Percentiles rank a stretch among this genome's conserved stretches.
These are phyloP conservation scores for Vaccinium darrowii DNA, from an alignment of 148 eudicot species.

Conservation along the genomic window DNA sequence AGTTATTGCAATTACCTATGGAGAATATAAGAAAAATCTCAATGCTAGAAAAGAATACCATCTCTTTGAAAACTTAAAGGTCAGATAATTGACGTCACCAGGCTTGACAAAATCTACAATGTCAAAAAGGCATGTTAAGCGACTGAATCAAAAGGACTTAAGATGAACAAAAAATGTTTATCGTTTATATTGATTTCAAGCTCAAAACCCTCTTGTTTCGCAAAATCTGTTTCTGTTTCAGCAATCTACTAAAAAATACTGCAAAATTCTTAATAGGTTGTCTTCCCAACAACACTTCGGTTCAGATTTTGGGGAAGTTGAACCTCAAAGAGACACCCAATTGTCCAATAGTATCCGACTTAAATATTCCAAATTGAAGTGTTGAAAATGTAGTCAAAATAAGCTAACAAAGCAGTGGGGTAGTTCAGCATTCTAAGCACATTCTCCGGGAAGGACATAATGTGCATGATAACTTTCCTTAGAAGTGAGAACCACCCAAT, in stretches of 20 bases:
- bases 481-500: background rate
- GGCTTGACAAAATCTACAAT: constrained; percentile 1
- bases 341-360: background rate
- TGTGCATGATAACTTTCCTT: background rate
- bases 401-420: background rate
- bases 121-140: background rate
- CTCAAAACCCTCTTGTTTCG: background rate
- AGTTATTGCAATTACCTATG: constrained; percentile 82
- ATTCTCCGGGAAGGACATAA: background rate
- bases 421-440: background rate
- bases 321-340: background rate
- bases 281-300: background rate
- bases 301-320: background rate
- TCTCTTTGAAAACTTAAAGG: background rate
- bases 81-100: background rate
- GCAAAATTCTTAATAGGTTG: background rate
- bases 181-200: background rate
- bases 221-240: background rate
- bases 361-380: background rate
- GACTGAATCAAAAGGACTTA: background rate
- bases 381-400: background rate
- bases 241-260: background rate
- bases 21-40: constrained; percentile 9
- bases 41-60: background rate
- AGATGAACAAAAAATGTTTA: background rate